Base-by-base conservation (phyloP, 257 asterid species). In the Hygrophila difformis region DNA sequence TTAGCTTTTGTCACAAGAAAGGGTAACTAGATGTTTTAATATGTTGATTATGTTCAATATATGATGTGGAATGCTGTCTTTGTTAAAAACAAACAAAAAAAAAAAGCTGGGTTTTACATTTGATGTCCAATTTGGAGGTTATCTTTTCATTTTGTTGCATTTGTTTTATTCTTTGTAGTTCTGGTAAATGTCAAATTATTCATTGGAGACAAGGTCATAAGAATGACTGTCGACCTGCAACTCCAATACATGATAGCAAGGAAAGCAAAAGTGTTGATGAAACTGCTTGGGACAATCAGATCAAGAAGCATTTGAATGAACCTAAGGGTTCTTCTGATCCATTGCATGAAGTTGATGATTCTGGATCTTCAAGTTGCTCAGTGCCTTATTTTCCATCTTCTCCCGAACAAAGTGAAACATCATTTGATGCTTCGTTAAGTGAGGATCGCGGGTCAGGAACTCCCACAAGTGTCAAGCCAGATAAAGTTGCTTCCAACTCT, bases 171-270 rank as follows among this genome's bases (percentile, higher is more conserved):
- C 12, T 33, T 47, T 63, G 26, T 62, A 89, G 97, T 71, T 82
- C 93, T 46, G 96, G 96, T n/a, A 82, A 85, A 68, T 89, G 97
- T 64, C 97, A 89, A 77, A 89, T 89, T 44, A 66, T 67, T 65
- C 97, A 89, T 24, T 89, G 97, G 97, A 85, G 97, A 65, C 93
- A 65, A 67, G 94, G 97, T 56, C 97, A 89, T 68, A 85, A 56
- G 72, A 77, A 73, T 65, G 93, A 81, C 54, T 88, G 95, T 39
- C 76, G 34, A 38, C 83, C 84, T 33, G 63, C 64, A 48, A 26
- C 39, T 51, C 42, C 67, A 12, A 14, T 57, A 63, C 56, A 21
- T 61, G 56, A 57, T 36, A 49, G 52, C 61, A 65, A 57, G 60
- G 71, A 59, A 55, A 39, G 49, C 54, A 63, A 54, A 47, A 18